Base-by-base conservation (phyloP, 202 grass and related monocot genomes). In the Setaria italica region DNA sequence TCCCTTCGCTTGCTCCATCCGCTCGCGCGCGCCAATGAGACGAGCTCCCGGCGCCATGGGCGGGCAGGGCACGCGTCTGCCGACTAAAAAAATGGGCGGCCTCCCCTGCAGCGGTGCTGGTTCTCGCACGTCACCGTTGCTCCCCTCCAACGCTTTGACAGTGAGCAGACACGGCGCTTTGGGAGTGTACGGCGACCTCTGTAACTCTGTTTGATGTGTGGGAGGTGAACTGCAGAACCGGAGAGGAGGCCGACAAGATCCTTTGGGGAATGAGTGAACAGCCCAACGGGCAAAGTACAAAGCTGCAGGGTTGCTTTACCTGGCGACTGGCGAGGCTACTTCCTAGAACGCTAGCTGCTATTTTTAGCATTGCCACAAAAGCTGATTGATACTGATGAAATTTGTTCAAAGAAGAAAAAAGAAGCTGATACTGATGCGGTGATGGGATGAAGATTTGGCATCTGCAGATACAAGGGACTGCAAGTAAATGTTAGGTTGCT, bases 1-100 rank as follows among this genome's bases (percentile, higher is more conserved):
- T 89, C 88, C 39, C 53, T 70, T 10, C 25, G 70, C 62, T 76
- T 47, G 54, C 68, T 21, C 56, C 68, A 42, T 19, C 62, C 48
- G n/a, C 37, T 35, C 4, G 35, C 2, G 58, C 7, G 21, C 2
- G 68, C 35, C 68, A 64, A 74, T 80, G n/a, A 60, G 58, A 62
- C 79, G 21, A 60, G 35, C 32, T 37, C 59, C 62, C 5, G 70
- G 41, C 17, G 9, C 34, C 34, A 0, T 5, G 14, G 13, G 33
- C 25, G 19, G 13, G 34, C 34, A 2, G 34, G 34, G 16, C 78
- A 82, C 53, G 62, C 85, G 63, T 56, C 78, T 76, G 6, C 68
- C 6, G 16, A 33, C 39, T 74, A 74, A 42, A 80, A 68, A 20
- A 80, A 48, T 30, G 15, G 9, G 59, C 45, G 59, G 30, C 39